These are phyloP conservation scores for Tolypocladium sp. DNA, from an alignment of 2,329 filamentous ascomycete species.

Conservation along the genomic window DNA sequence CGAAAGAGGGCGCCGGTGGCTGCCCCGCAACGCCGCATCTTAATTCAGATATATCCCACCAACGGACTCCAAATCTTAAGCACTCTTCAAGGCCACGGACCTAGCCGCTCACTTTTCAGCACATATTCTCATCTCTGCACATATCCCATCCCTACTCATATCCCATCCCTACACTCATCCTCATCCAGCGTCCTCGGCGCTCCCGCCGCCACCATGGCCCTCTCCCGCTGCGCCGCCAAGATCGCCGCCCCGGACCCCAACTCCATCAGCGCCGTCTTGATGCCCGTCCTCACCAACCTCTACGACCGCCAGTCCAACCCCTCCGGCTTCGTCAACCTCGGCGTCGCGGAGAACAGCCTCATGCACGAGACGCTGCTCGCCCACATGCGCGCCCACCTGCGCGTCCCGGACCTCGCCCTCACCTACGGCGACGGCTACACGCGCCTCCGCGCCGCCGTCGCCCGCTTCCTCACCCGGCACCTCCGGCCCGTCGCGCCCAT, in stretches of 20 bases:
- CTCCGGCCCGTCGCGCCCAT: slow-evolving; percentile 19
- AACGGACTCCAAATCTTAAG: neutral
- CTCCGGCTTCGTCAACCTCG: slow-evolving; percentile 37
- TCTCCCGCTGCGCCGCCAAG: slow-evolving; percentile 18
- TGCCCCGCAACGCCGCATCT: neutral
- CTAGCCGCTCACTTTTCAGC: neutral
- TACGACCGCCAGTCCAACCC: slow-evolving; percentile 32
- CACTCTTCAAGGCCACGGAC: neutral
- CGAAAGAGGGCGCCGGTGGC: neutral
- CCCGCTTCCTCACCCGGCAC: slow-evolving; percentile 25
- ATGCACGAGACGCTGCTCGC: slow-evolving; percentile 36
- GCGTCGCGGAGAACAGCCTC: slow-evolving; percentile 42
- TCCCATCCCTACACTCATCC: too few species aligned
- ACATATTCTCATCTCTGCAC: too few species aligned
- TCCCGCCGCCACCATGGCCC: slow-evolving; percentile 3
- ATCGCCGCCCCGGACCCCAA: slow-evolving; percentile 15
- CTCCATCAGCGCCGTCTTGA: slow-evolving; percentile 16
- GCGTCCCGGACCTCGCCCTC: slow-evolving; percentile 19
- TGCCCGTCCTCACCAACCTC: slow-evolving; percentile 33
- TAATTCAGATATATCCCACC: neutral
- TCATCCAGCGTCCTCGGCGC: neutral
- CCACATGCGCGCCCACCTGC: slow-evolving; percentile 29
- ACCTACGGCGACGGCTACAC: slow-evolving; percentile 33
- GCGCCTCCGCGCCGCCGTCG: slow-evolving; percentile 18
- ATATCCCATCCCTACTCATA: too few species aligned